Conservation (phyloP, 192 early-diverging fungal species). For the Backusella luteola region DNA sequence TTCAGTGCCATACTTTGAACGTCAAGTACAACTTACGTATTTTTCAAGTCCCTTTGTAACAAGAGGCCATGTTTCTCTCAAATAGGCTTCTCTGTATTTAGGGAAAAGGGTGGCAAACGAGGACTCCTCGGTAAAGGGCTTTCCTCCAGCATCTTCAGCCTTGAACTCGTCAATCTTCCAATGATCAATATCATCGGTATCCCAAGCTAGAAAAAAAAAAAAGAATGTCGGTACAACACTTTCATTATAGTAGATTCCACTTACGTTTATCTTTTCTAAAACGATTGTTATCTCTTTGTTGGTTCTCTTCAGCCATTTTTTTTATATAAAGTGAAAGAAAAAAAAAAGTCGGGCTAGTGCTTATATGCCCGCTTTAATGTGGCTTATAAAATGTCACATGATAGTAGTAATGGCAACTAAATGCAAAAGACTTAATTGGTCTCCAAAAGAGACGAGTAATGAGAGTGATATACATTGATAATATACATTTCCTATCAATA, state of each 20-base stretch:
- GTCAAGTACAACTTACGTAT: conserved; percentile 40
- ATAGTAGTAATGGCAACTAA: not conserved
- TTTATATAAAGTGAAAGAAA: not conserved
- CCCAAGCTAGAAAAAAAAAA: conserved; percentile 62
- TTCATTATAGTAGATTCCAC: not conserved
- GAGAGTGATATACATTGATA: too few species aligned
- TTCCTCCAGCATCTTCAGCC: conserved; percentile 59
- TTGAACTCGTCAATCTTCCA: conserved; percentile 92
- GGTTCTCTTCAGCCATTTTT: conserved; percentile 2
- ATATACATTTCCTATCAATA: too few species aligned
- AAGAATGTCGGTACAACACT: not conserved
- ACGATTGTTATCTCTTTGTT: conserved; percentile 36
- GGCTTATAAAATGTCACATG: not conserved
- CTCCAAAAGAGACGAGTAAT: too few species aligned
- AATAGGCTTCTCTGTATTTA: conserved; percentile 95
- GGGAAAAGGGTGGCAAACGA: conserved; percentile 98
- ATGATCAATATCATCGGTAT: conserved; percentile 90
- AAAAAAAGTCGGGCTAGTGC: not conserved
- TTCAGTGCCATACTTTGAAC: too few species aligned
- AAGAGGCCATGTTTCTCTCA: conserved; percentile 89
- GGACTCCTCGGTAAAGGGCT: conserved; percentile 88
- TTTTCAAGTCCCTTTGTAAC: conserved; percentile 80
- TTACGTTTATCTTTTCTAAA: conserved; percentile 55
- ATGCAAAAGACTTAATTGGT: too few species aligned
- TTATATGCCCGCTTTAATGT: not conserved